Conservation (phyloP, 768 basidiomycete species). For the Panellus pusillus region DNA sequence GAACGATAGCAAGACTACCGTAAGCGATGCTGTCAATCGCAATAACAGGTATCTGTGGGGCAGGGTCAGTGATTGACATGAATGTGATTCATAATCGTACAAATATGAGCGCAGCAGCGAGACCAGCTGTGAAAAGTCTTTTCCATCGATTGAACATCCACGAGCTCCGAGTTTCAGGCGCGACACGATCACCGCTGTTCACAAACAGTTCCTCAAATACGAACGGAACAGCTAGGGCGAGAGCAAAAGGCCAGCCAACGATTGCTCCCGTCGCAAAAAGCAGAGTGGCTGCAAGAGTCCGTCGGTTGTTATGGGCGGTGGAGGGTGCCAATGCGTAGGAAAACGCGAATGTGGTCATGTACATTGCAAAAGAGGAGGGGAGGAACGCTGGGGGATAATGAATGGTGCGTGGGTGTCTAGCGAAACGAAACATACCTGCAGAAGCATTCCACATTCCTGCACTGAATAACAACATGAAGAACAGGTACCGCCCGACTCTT, state of each 20-base stretch:
- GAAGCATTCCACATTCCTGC: constrained; percentile 96
- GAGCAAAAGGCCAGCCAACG: constrained; percentile 96
- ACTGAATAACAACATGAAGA: constrained; percentile 82
- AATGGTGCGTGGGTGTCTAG: not conserved
- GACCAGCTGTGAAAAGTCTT: constrained; percentile 53
- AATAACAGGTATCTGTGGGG: constrained; percentile 76
- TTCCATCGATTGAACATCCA: constrained; percentile 69
- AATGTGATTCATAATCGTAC: constrained; percentile 42
- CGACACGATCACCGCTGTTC: constrained; percentile 64
- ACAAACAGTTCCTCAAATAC: constrained; percentile 88
- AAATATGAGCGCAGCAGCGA: constrained; percentile 59
- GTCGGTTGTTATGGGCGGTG: constrained; percentile 47
- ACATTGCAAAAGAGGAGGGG: constrained; percentile 95
- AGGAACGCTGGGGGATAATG: constrained; percentile 67
- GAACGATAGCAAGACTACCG: constrained; percentile 73
- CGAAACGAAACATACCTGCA: constrained; percentile 51
- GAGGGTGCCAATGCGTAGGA: constrained; percentile 66
- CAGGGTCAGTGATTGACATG: not conserved
- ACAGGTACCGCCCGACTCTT: constrained; percentile 88
- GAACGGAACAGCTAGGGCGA: constrained; percentile 85
- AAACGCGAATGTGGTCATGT: constrained; percentile 76
- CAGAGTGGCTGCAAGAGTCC: constrained; percentile 66
- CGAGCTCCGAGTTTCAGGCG: constrained; percentile 37
- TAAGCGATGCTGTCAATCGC: constrained; percentile 86
- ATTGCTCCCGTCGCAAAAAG: constrained; percentile 81